Percentiles rank a stretch among this genome's conserved stretches.
Conservation (phyloP, 805 yeast genomes). For the Starmerella vitae region DNA sequence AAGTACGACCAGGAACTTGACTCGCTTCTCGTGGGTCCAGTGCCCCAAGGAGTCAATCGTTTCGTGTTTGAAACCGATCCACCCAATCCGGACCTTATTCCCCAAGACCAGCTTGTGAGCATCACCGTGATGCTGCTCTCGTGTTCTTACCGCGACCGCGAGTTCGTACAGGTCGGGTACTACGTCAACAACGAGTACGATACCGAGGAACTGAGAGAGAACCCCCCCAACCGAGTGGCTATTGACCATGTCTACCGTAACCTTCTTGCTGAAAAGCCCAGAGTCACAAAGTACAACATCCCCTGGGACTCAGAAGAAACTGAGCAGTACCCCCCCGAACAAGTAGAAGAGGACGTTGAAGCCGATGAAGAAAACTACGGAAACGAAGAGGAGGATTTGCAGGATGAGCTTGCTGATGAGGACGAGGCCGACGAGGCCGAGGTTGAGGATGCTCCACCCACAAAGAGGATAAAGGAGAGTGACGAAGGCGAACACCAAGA, state of each 20-base stretch:
- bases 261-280: slow-evolving; percentile 90
- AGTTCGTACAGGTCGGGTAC: slow-evolving; percentile 94
- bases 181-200: slow-evolving; percentile 96
- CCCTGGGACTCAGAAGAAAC: slow-evolving; percentile 47
- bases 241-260: slow-evolving; percentile 90
- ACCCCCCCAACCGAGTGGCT: slow-evolving; percentile 86
- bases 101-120: slow-evolving; percentile 86
- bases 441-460: too few relatives aligned
- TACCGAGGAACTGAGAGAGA: slow-evolving; percentile 79
- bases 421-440: slow-evolving; percentile 21
- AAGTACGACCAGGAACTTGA: slow-evolving; percentile 97
- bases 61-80: slow-evolving; percentile 91
- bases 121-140: slow-evolving; percentile 89
- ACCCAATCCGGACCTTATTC: slow-evolving; percentile 89
- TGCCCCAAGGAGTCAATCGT: slow-evolving; percentile 92
- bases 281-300: slow-evolving; percentile 92
- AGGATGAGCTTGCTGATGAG: slow-evolving; percentile 20
- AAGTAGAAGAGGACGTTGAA: slow-evolving; percentile 21
- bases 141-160: slow-evolving; percentile 85
- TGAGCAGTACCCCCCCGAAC: slow-evolving; percentile 24
- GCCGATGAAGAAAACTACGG: slow-evolving; percentile 20
- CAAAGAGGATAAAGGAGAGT: slow-evolving; percentile 6
- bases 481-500: slow-evolving; percentile 16
- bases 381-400: slow-evolving; percentile 22
- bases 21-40: slow-evolving; percentile 94